A percentile compares a stretch with the other conserved stretches of the same genome.
Evolutionary conservation across 345 rosid genomes (phyloP).

Genomic region (Camelina laxa): DNA sequence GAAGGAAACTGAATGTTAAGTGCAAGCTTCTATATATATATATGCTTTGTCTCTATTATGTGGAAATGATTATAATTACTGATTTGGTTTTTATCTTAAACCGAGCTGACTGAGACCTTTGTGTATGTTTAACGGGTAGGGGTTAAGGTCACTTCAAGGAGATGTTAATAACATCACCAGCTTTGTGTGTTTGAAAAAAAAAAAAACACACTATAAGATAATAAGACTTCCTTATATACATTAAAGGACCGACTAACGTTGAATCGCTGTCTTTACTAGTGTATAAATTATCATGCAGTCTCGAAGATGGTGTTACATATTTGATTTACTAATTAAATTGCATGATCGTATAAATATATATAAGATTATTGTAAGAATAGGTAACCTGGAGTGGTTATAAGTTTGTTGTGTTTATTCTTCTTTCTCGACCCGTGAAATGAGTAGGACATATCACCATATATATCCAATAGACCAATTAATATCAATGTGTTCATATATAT

Average conservation of each 20-base stretch:
- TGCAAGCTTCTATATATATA: background rate
- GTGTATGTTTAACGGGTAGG: background rate
- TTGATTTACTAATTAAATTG: background rate
- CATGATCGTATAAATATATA: background rate
- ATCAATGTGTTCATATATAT: background rate
- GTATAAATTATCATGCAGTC: too few species aligned
- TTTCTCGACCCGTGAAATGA: constrained; percentile 31
- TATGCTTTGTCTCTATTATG: background rate
- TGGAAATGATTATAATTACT: background rate
- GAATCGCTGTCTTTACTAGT: too few species aligned
- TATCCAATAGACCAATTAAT: background rate
- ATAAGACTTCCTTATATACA: too few species aligned
- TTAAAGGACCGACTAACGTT: too few species aligned
- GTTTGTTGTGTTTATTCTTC: constrained; percentile 4
- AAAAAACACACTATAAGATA: too few species aligned
- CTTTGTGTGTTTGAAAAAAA: background rate
- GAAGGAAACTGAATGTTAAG: constrained; percentile 2
- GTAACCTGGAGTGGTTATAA: constrained; percentile 27
- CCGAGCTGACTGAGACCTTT: background rate
- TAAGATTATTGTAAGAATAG: background rate
- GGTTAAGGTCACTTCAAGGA: background rate
- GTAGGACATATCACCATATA: constrained; percentile 12
- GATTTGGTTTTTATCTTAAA: background rate
- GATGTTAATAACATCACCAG: background rate
- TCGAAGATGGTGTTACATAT: background rate